Base-by-base conservation (phyloP, 2,329 filamentous ascomycete species). In the Alternaria ethzedia region DNA sequence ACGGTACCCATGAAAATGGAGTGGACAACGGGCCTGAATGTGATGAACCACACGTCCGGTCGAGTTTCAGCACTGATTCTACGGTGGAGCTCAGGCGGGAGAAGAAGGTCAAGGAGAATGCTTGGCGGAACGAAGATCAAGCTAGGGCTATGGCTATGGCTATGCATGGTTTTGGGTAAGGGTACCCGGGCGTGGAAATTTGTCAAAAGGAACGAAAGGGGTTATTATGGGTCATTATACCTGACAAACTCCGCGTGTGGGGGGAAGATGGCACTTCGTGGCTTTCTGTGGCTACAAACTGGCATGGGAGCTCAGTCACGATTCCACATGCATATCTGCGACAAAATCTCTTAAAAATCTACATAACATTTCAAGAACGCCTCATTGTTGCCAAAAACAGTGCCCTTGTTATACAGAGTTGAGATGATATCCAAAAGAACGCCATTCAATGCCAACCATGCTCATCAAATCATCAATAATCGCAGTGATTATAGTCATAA, bases 401-500 rank as follows among this genome's bases (percentile, higher is more conserved):
- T n/a, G 15, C 12, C 10, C 25, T 26, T 28, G 23, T 44, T 54
- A 44, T 44, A 44, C 36, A 56, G 43, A 56, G 41, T 46, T 30
- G 36, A 56, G 43, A 54, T 43, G 10, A 41, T 51, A 23, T 45
- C 45, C 45, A 26, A 13, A 12, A 52, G 30, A 61, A 61, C 47
- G 54, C 59, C 59, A 23, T 51, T 28, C 13, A 30, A 61, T 61
- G 54, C 59, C 6, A n/a, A 5, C n/a, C 13, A 23, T 23, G 1
- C 49, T 13, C 15, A 23, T 23, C 0, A 6, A 47, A 21, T 25
- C 43, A 15, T 71, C 47, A 72, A 50, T 65, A 68, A 21, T 75
- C 71, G 50, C 59, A 68, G 36, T 65, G 64, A 36, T 69, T 62
- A 52, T 70, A 72, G 13, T 75, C 71, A 46, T 78, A 71, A 20